These are phyloP conservation scores for Begonia fuchsioides DNA, from an alignment of 306 rosid genomes.

Conservation along the genomic window DNA sequence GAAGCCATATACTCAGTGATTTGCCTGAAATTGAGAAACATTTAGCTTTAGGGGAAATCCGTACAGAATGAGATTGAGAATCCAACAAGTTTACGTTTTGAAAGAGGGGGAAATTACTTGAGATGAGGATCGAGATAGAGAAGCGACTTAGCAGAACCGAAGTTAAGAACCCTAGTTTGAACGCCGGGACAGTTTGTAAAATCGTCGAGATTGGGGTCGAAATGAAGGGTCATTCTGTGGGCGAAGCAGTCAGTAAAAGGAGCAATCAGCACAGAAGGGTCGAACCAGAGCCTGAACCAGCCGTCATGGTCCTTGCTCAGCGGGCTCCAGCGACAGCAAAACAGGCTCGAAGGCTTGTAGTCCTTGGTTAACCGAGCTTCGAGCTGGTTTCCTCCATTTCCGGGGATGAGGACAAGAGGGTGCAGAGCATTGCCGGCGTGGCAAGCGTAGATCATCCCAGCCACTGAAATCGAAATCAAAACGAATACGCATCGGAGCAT, in stretches of 20 bases:
- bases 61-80: no score
- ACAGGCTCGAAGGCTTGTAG: slow-evolving; percentile 37
- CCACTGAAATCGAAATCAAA: slow-evolving; percentile 11
- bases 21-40: slow-evolving; percentile 17
- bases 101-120: slow-evolving; percentile 29
- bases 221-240: slow-evolving; percentile 64
- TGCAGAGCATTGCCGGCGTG: slow-evolving; percentile 30
- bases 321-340: slow-evolving; percentile 62
- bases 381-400: slow-evolving; percentile 81
- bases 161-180: slow-evolving; percentile 44
- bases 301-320: slow-evolving; percentile 26
- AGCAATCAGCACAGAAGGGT: slow-evolving; percentile 40
- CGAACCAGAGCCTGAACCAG: slow-evolving; percentile 91
- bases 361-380: slow-evolving; percentile 43
- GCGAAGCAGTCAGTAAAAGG: slow-evolving; percentile 79
- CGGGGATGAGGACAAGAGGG: slow-evolving; percentile 68
- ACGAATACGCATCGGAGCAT: neutral
- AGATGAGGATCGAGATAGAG: slow-evolving; percentile 65
- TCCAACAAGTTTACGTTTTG: no score
- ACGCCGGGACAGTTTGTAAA: slow-evolving; percentile 57
- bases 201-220: slow-evolving; percentile 37
- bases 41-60: no score
- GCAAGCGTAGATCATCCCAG: slow-evolving; percentile 31
- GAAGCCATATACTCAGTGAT: slow-evolving; percentile 58
- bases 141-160: slow-evolving; percentile 65